These are phyloP conservation scores for Talaromyces liani DNA, from an alignment of 495 filamentous ascomycete genomes.

Conservation along the genomic window DNA sequence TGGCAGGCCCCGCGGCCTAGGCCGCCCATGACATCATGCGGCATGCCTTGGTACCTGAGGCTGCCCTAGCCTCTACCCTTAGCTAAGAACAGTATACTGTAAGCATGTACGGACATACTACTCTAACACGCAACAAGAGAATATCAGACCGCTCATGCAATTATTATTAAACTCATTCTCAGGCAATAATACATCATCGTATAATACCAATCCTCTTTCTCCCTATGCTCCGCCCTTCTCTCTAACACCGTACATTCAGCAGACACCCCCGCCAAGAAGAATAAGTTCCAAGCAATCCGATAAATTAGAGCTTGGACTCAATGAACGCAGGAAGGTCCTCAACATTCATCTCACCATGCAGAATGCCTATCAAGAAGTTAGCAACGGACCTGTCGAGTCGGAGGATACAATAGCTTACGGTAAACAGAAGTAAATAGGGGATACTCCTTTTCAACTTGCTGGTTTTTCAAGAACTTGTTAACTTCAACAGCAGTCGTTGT, in stretches of 20 bases:
- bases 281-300: background rate
- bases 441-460: conserved; percentile 72
- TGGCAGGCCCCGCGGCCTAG: background rate
- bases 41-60: background rate
- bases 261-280: background rate
- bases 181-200: background rate
- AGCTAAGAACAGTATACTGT: too few species aligned
- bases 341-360: conserved; percentile 34
- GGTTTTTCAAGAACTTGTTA: conserved; percentile 72
- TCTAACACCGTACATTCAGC: background rate
- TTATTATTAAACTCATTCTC: background rate
- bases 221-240: background rate
- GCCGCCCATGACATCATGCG: conserved; percentile 1
- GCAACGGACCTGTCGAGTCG: background rate
- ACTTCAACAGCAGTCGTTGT: conserved; percentile 89
- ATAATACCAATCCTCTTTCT: background rate
- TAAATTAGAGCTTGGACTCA: background rate
- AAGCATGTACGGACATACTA: background rate
- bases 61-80: background rate
- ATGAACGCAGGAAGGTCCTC: conserved; percentile 29
- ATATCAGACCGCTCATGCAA: background rate
- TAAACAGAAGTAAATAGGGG: conserved; percentile 86
- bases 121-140: too few species aligned
- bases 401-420: conserved; percentile 22
- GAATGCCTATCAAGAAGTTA: conserved; percentile 25